Conservation (phyloP, 2,329 filamentous ascomycete species). For the Penicillium rolfsii region DNA sequence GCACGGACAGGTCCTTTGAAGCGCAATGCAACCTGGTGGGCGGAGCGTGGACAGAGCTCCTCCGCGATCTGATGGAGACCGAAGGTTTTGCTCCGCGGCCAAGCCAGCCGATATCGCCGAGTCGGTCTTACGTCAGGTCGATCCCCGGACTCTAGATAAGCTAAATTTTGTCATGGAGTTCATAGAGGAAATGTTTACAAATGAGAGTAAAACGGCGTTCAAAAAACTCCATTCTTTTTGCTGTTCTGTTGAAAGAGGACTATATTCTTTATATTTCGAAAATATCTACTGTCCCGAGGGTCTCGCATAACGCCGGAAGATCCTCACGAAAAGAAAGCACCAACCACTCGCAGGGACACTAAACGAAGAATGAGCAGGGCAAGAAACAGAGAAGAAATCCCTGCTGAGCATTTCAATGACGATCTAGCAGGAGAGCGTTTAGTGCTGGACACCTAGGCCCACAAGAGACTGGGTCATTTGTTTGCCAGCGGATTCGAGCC, state of each 20-base stretch:
- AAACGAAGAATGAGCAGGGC: conserved; percentile 9
- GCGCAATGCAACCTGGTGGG: not conserved
- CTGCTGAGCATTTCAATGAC: conserved; percentile 1
- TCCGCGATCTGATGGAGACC: conserved; percentile 26
- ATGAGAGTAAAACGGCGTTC: not conserved
- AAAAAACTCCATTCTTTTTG: not conserved
- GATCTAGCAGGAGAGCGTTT: conserved; percentile 12
- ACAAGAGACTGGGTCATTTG: not conserved
- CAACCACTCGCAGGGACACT: not conserved
- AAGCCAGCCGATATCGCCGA: conserved; percentile 31
- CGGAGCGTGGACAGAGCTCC: conserved; percentile 22
- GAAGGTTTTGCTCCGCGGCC: conserved; percentile 30
- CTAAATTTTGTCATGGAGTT: not conserved
- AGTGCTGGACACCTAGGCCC: conserved; percentile 1
- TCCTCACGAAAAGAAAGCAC: not conserved
- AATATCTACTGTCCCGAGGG: conserved; percentile 18
- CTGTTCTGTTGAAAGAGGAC: not conserved
- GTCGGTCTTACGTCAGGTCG: conserved; percentile 14
- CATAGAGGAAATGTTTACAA: not conserved
- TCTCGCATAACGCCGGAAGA: not conserved
- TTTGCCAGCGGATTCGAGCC: conserved; percentile 1
- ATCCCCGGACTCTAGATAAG: not conserved
- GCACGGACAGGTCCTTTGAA: not conserved
- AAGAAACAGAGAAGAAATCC: not conserved
- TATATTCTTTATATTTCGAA: conserved; percentile 18